These are phyloP conservation scores for Neurospora sp. DNA, from an alignment of 495 filamentous ascomycete genomes.

Conservation along the genomic window DNA sequence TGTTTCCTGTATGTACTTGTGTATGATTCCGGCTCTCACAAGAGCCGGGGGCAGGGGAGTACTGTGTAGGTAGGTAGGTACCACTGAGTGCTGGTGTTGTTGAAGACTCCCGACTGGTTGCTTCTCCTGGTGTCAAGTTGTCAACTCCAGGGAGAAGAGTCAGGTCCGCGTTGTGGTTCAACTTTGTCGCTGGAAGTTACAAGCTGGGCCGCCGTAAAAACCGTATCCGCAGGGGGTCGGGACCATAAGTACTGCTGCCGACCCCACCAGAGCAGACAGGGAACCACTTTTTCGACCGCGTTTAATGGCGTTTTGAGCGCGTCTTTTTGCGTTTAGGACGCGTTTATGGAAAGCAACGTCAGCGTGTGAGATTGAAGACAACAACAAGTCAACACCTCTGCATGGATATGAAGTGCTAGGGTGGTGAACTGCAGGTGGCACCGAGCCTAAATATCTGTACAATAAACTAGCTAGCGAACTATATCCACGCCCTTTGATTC, in stretches of 20 bases:
- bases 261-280: not conserved
- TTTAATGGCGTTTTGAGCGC: not conserved
- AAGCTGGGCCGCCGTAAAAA: not conserved
- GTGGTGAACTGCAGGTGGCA: too few species aligned
- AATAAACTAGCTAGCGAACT: too few species aligned
- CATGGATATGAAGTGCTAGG: too few species aligned
- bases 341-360: not conserved
- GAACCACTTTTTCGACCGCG: not conserved
- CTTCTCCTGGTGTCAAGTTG: not conserved
- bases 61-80: not conserved
- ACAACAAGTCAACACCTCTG: not conserved
- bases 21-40: not conserved
- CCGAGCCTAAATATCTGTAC: too few species aligned
- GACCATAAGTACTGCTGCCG: not conserved
- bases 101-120: not conserved
- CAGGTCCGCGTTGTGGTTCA: not conserved
- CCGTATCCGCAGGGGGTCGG: not conserved
- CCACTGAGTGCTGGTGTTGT: not conserved
- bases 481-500: too few species aligned
- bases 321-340: not conserved
- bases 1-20: not conserved
- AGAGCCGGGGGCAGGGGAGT: not conserved
- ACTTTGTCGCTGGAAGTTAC: not conserved
- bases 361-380: not conserved
- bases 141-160: not conserved